Evolutionary conservation across 768 basidiomycete genomes (phyloP), one percentile per base, ranked within the genome.

Genomic region (Leucocoprinus birnbaumii): DNA sequence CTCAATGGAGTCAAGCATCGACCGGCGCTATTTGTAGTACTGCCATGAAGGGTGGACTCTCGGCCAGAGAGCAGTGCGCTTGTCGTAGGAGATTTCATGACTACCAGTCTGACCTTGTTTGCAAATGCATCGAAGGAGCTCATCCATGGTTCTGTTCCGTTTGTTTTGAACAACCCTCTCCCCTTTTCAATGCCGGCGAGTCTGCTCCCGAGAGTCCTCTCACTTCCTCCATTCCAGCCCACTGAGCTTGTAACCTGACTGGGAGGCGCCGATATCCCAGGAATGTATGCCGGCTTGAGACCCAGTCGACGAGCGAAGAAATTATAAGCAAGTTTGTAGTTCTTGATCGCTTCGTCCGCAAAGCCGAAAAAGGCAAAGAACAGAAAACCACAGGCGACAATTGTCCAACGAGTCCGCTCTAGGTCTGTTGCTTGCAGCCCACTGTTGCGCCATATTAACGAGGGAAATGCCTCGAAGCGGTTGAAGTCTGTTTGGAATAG

Each of bases 301-400:
- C 64, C 65, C 10, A 67, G 56, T 26, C 55, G 63, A 34, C 61
- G 64, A 6, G 62, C 64, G 38, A 68, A 58, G 8, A 61, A 61
- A 47, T 51, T 55, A 22, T 65, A 62, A 3, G 65, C 64, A 18
- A 58, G 56, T 18, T 55, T 64, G 62, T 82, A 84, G 52, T 78
- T 69, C 49, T 65, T 72, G 55, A 70, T 70, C 2, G 80, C 80
- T 60, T 83, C 82, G 37, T 76, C 74, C 8, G 76, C 77, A 48
- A 84, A 75, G 2, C 82, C 83, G 60, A 85, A 85, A 73, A 84
- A 81, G 10, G 68, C 61, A 61, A 85, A 84, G 67, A 84, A 82
- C 6, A 77, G 24, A 10, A 83, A 60, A 2, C 72, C 77, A 56
- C 73, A 77, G 9, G 70, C 53, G 14, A 78, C 68, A 21, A 66